These are phyloP conservation scores for Halteria grandinella DNA, from an alignment of 73 alveolate species.

Conservation along the genomic window DNA sequence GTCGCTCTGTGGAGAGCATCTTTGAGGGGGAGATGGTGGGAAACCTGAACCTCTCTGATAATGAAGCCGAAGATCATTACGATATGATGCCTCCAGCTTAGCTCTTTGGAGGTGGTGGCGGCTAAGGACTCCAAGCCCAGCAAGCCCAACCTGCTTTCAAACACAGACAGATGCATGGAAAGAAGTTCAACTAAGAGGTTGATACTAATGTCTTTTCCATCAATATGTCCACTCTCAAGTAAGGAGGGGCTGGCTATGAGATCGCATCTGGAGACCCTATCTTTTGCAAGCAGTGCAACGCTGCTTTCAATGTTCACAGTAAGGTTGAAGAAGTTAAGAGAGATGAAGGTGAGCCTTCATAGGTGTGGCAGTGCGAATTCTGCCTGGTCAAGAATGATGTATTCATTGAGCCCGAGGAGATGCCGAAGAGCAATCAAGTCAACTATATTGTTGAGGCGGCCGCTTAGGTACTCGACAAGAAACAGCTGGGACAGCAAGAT, in stretches of 20 bases:
- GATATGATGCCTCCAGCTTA: too few species aligned
- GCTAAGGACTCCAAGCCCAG: too few species aligned
- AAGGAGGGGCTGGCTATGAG: conserved; percentile 60
- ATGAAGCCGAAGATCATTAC: too few species aligned
- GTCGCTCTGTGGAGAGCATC: conserved; percentile 2
- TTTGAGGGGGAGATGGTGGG: conserved; percentile 19
- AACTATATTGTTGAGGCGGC: conserved; percentile 66
- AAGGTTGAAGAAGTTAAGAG: neutral
- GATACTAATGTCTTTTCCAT: conserved; percentile 68
- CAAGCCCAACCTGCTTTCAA: too few species aligned
- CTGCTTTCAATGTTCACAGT: conserved; percentile 68
- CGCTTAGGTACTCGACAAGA: conserved; percentile 37
- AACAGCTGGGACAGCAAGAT: conserved; percentile 33
- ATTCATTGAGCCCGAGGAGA: conserved; percentile 66
- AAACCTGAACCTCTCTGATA: too few species aligned
- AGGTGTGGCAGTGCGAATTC: conserved; percentile 79
- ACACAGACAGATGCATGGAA: too few species aligned
- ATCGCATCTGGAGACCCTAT: conserved; percentile 81
- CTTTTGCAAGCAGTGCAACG: conserved; percentile 79
- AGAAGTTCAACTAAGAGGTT: too few species aligned
- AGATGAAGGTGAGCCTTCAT: conserved; percentile 6
- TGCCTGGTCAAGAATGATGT: conserved; percentile 58
- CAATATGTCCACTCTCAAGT: conserved; percentile 30
- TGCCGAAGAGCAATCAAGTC: conserved; percentile 64
- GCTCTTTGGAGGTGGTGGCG: too few species aligned